Percentiles rank a stretch among this genome's conserved stretches.
Conservation (phyloP, 352 stramenopile species). For the Phytophthora hybrid region DNA sequence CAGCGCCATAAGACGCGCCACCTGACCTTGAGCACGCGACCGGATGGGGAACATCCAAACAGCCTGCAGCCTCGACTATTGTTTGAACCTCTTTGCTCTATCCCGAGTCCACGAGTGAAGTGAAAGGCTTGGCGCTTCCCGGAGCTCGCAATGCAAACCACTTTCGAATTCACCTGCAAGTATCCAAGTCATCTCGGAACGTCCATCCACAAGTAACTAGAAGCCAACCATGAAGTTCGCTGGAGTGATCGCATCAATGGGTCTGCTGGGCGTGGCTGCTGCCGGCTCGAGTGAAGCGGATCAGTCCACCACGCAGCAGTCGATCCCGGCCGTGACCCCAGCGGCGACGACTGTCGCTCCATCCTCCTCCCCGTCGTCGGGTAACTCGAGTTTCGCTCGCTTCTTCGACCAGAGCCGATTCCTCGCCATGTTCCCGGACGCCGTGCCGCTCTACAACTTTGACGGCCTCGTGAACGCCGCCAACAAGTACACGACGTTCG, state of each 20-base stretch:
- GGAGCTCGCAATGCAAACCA: conserved; percentile 12
- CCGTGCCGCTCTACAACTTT: conserved; percentile 53
- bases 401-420: conserved; percentile 54
- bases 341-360: conserved; percentile 8
- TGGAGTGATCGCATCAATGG: conserved; percentile 21
- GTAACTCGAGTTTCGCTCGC: conserved; percentile 33
- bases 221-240: conserved; percentile 31
- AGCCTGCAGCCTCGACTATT: conserved; percentile 26
- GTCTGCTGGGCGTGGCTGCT: conserved; percentile 26
- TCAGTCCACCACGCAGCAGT: conserved; percentile 19
- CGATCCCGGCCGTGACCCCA: conserved; percentile 19
- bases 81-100: conserved; percentile 18
- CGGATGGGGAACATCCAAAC: conserved; percentile 28
- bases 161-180: conserved; percentile 28
- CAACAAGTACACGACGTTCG: conserved; percentile 53
- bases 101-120: conserved; percentile 33
- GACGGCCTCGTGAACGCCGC: conserved; percentile 47
- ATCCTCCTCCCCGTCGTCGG: background rate
- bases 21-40: conserved; percentile 24
- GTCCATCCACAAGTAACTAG: no score
- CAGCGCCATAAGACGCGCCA: conserved; percentile 5
- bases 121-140: conserved; percentile 10
- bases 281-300: conserved; percentile 17
- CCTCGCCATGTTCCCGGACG: conserved; percentile 45
- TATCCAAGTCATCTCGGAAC: conserved; percentile 9